A percentile compares a stretch with the other conserved stretches of the same genome.
Evolutionary conservation across 805 yeast species (phyloP).

Genomic region (Pichia gijzeniarum): DNA sequence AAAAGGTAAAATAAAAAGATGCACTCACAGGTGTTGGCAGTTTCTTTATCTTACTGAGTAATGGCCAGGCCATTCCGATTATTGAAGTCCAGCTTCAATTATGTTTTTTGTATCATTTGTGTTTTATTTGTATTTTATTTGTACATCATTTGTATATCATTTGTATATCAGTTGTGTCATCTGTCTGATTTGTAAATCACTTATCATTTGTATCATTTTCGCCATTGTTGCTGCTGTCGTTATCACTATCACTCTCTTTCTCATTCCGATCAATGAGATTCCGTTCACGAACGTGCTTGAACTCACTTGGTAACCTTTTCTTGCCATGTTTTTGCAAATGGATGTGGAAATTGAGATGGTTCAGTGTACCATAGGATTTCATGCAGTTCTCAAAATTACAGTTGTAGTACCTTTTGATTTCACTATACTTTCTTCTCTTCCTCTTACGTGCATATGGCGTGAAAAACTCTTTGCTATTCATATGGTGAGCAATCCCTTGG

Average conservation of each 20-base stretch:
- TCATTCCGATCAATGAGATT: not conserved
- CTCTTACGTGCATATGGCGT: conserved; percentile 28
- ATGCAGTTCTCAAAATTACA: conserved; percentile 43
- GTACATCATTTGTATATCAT: too few species aligned
- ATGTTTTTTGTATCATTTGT: too few species aligned
- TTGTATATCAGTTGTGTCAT: too few species aligned
- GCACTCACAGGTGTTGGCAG: too few species aligned
- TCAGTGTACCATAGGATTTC: conserved; percentile 54
- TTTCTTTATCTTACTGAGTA: too few species aligned
- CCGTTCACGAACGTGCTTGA: conserved; percentile 34
- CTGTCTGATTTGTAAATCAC: too few species aligned
- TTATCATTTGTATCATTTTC: too few species aligned
- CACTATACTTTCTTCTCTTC: conserved; percentile 48
- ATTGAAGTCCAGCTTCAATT: too few species aligned
- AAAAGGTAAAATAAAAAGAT: too few species aligned
- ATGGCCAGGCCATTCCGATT: too few species aligned
- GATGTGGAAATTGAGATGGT: conserved; percentile 54
- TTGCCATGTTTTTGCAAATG: conserved; percentile 48
- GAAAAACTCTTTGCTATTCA: not conserved
- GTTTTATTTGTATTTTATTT: too few species aligned
- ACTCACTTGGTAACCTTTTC: conserved; percentile 49
- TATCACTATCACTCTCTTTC: not conserved
- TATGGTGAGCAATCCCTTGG: not conserved
- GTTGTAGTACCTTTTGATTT: conserved; percentile 47
- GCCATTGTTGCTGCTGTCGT: too few species aligned